A percentile compares a stretch with the other conserved stretches of the same genome.
These are phyloP conservation scores for Lachancea kluyveri DNA, from an alignment of 805 yeast genomes.

Conservation along the genomic window DNA sequence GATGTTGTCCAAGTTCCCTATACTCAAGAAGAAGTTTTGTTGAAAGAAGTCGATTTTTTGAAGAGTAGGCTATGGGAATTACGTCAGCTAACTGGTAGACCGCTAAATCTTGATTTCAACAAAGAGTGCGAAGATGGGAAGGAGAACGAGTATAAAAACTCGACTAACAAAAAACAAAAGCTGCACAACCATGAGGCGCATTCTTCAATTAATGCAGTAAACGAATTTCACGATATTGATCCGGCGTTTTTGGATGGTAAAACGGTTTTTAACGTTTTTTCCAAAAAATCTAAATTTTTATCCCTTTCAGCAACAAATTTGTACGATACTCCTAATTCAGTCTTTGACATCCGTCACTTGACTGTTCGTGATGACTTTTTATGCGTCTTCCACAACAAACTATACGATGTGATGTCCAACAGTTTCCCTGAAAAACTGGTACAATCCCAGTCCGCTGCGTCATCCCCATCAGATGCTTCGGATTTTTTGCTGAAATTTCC, in stretches of 20 bases:
- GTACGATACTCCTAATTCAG: slow-evolving; percentile 10
- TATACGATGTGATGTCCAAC: slow-evolving; percentile 9
- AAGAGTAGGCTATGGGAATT: slow-evolving; percentile 24
- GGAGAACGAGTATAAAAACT: too few relatives aligned
- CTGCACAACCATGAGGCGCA: background rate
- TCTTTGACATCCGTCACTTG: slow-evolving; percentile 18
- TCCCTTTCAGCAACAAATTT: background rate
- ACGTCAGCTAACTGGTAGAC: slow-evolving; percentile 26
- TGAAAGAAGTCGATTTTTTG: slow-evolving; percentile 24
- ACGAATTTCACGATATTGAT: slow-evolving; percentile 25
- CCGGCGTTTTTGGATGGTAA: slow-evolving; percentile 23
- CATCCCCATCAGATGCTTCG: slow-evolving; percentile 4
- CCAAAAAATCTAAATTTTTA: slow-evolving; percentile 1
- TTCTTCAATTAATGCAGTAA: background rate
- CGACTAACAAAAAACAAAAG: background rate
- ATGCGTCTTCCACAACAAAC: slow-evolving; percentile 15
- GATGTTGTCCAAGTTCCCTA: slow-evolving; percentile 21
- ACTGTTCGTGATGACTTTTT: slow-evolving; percentile 21
- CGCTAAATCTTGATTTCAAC: slow-evolving; percentile 14
- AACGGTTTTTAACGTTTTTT: slow-evolving; percentile 17
- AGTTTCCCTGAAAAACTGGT: slow-evolving; percentile 14
- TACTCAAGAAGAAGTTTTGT: slow-evolving; percentile 19
- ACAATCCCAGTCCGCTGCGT: slow-evolving; percentile 8
- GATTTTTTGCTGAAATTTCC: slow-evolving; percentile 18
- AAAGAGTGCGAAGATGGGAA: background rate